Conservation (phyloP, 2,329 filamentous ascomycete species). For the Penicillium sp. region DNA sequence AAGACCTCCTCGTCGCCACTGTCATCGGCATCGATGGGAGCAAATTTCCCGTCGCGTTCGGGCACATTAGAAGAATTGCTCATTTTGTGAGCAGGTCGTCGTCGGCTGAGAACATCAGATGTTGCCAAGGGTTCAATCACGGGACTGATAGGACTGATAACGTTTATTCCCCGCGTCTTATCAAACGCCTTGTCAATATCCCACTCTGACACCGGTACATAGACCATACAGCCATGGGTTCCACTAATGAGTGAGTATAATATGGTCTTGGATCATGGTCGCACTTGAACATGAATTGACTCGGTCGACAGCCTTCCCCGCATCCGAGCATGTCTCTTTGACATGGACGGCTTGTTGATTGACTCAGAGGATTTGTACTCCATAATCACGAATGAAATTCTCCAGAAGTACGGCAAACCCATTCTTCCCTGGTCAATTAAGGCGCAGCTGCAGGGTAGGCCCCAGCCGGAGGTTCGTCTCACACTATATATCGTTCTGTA, state of each 20-base stretch:
- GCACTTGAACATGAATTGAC: slow-evolving; percentile 3
- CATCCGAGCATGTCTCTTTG: slow-evolving; percentile 85
- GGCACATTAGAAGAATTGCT: slow-evolving; percentile 2
- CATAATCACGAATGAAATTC: slow-evolving; percentile 68
- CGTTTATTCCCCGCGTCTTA: slow-evolving; percentile 11
- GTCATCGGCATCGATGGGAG: slow-evolving; percentile 19
- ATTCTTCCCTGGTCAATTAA: slow-evolving; percentile 87
- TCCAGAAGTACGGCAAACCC: slow-evolving; percentile 64
- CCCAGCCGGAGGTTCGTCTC: slow-evolving; percentile 44
- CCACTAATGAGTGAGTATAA: slow-evolving; percentile 1
- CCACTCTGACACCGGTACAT: background rate
- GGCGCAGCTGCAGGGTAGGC: slow-evolving; percentile 68
- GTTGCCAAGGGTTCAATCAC: slow-evolving; percentile 13
- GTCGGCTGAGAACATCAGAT: slow-evolving; percentile 2
- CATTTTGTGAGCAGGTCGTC: slow-evolving; percentile 18
- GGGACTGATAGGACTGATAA: slow-evolving; percentile 20
- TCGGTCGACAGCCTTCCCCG: slow-evolving; percentile 55
- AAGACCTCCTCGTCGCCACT: slow-evolving; percentile 35
- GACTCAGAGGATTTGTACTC: slow-evolving; percentile 90
- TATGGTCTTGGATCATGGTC: background rate
- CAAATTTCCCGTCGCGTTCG: slow-evolving; percentile 4
- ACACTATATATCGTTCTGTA: background rate
- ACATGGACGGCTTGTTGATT: slow-evolving; percentile 95
- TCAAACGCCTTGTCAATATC: slow-evolving; percentile 6
- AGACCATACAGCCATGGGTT: slow-evolving; percentile 8